phyloP scores from a whole-genome alignment of 2,329 filamentous ascomycete species.

The Zymoseptoria tritici region DNA sequence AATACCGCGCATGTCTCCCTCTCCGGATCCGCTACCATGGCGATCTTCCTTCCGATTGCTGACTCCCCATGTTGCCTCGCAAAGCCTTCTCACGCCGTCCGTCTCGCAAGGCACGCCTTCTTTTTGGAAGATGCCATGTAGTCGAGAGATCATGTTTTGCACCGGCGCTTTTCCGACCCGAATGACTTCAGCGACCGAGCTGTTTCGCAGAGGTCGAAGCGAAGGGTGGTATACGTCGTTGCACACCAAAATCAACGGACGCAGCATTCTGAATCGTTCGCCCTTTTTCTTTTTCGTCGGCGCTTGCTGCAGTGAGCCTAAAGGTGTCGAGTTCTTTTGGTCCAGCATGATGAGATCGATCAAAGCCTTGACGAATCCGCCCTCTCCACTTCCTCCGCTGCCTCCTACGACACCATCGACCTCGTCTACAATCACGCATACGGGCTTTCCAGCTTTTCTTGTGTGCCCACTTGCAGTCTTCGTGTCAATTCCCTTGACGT shows the following conservation, averaged over 20 bases:
- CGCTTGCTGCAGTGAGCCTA: conserved; percentile 30
- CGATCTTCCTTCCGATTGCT: conserved; percentile 58
- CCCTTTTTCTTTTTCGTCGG: conserved; percentile 57
- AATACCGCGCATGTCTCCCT: conserved; percentile 70
- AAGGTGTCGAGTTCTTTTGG: conserved; percentile 60
- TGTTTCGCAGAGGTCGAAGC: conserved; percentile 73
- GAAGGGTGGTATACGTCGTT: conserved; percentile 95
- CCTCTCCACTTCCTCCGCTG: conserved; percentile 66
- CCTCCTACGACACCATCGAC: conserved; percentile 90
- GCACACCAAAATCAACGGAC: conserved; percentile 88
- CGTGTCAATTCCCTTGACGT: conserved; percentile 65
- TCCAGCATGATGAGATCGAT: conserved; percentile 84
- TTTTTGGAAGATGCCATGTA: conserved; percentile 78
- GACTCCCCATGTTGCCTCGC: conserved; percentile 77
- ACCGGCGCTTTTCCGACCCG: conserved; percentile 84
- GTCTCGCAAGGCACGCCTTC: conserved; percentile 84
- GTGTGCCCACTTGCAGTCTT: conserved; percentile 48
- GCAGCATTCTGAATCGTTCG: conserved; percentile 78
- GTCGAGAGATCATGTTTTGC: conserved; percentile 72
- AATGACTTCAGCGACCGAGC: conserved; percentile 80
- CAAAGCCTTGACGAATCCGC: conserved; percentile 89
- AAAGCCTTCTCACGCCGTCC: conserved; percentile 78
- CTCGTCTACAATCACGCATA: conserved; percentile 93
- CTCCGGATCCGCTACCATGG: conserved; percentile 50
- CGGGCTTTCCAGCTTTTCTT: conserved; percentile 69